Percentiles rank a stretch among this genome's conserved stretches.
phyloP scores from a whole-genome alignment of 305 asterid genomes.

The Fraxinus greggii region DNA sequence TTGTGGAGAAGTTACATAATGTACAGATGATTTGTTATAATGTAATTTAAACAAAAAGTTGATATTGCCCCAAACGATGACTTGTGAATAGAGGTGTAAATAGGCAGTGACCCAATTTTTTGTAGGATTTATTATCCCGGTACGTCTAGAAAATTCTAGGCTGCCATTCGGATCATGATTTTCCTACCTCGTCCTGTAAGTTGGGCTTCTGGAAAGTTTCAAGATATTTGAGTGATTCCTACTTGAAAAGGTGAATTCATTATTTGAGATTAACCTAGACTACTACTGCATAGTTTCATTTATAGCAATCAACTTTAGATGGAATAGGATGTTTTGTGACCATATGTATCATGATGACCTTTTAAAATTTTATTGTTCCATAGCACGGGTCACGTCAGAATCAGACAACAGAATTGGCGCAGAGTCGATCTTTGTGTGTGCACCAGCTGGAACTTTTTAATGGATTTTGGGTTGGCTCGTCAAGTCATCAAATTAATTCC shows the following conservation, averaged over 20 bases:
- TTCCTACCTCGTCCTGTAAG: not conserved
- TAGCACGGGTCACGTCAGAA: not conserved
- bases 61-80: not conserved
- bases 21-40: not conserved
- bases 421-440: not conserved
- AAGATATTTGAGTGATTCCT: not conserved
- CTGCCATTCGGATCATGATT: not conserved
- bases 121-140: not conserved
- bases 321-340: not conserved
- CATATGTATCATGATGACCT: not conserved
- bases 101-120: not conserved
- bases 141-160: not conserved
- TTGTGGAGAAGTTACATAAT: not conserved
- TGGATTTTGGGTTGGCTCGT: not conserved
- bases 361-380: not conserved
- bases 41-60: not conserved
- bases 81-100: not conserved
- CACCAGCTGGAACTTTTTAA: conserved; percentile 2
- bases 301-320: not conserved
- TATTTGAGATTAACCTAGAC: not conserved
- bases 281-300: not conserved
- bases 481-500: not conserved
- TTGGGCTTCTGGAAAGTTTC: not conserved
- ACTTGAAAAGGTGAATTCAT: not conserved
- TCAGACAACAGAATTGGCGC: not conserved